Evolutionary conservation across 106 monocot species (phyloP).

Genomic region (Dendrobium officinale): DNA sequence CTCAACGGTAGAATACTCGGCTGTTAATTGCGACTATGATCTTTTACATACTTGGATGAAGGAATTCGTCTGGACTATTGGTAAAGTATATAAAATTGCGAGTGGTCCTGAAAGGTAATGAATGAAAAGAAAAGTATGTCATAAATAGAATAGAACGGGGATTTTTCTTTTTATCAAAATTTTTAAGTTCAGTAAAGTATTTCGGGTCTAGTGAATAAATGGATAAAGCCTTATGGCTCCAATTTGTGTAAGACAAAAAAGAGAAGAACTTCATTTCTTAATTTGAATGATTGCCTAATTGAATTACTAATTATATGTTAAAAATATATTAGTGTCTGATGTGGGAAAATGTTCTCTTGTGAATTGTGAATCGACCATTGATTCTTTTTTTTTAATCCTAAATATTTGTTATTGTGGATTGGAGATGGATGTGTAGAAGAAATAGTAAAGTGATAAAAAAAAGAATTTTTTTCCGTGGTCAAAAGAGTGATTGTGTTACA

Average conservation of each 20-base stretch:
- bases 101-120: background rate
- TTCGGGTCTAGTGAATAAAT: too few relatives aligned
- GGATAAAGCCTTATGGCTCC: too few relatives aligned
- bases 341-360: slow-evolving; percentile 4
- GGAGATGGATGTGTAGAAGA: slow-evolving; percentile 4
- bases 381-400: slow-evolving; percentile 7
- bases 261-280: too few relatives aligned
- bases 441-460: slow-evolving; percentile 3
- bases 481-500: slow-evolving; percentile 3
- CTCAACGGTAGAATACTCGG: too few relatives aligned
- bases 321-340: slow-evolving; percentile 5
- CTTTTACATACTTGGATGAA: background rate
- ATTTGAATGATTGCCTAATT: too few relatives aligned
- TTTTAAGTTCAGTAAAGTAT: too few relatives aligned
- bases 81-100: background rate
- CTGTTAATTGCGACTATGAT: background rate
- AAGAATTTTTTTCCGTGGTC: background rate
- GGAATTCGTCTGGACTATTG: background rate
- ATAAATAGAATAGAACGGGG: too few relatives aligned
- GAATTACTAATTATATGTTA: background rate
- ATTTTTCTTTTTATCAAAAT: too few relatives aligned
- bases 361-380: background rate
- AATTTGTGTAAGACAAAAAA: too few relatives aligned
- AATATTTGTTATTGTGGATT: slow-evolving; percentile 7
- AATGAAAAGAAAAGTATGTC: background rate